phyloP scores from a whole-genome alignment of 768 basidiomycete species.

The Phaeolepiota aurea region DNA sequence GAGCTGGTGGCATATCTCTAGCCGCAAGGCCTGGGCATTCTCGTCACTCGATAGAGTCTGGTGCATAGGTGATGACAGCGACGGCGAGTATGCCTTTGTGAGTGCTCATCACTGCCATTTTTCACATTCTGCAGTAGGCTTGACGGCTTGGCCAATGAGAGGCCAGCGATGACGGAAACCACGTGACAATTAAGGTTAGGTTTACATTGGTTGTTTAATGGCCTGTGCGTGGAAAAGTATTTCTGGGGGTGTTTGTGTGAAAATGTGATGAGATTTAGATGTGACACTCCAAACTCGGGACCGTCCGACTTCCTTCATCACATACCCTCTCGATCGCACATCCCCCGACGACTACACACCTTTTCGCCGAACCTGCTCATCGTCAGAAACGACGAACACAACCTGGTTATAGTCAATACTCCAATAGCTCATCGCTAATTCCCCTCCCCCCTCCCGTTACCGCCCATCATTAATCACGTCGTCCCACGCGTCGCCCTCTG shows the following conservation, averaged over 20 bases:
- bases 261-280: constrained; percentile 34
- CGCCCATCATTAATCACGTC: constrained; percentile 11
- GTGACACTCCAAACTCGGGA: constrained; percentile 36
- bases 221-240: constrained; percentile 38
- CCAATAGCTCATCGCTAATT: constrained; percentile 7
- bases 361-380: constrained; percentile 11
- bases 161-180: constrained; percentile 12
- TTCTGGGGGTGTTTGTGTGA: constrained; percentile 20
- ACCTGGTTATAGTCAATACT: constrained; percentile 8
- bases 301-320: constrained; percentile 39
- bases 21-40: no score
- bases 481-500: constrained; percentile 15
- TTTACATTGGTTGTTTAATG: constrained; percentile 25
- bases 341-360: constrained; percentile 19
- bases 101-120: constrained; percentile 6
- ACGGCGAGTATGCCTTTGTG: neutral
- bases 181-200: constrained; percentile 29
- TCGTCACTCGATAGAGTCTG: no score
- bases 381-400: constrained; percentile 15
- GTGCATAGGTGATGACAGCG: no score
- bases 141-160: constrained; percentile 11
- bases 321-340: constrained; percentile 40
- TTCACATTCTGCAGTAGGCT: neutral
- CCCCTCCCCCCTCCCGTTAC: constrained; percentile 9
- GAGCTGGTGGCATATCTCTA: no score